These are phyloP conservation scores for Amanita subjunquillea DNA, from an alignment of 768 basidiomycete genomes.

Conservation along the genomic window DNA sequence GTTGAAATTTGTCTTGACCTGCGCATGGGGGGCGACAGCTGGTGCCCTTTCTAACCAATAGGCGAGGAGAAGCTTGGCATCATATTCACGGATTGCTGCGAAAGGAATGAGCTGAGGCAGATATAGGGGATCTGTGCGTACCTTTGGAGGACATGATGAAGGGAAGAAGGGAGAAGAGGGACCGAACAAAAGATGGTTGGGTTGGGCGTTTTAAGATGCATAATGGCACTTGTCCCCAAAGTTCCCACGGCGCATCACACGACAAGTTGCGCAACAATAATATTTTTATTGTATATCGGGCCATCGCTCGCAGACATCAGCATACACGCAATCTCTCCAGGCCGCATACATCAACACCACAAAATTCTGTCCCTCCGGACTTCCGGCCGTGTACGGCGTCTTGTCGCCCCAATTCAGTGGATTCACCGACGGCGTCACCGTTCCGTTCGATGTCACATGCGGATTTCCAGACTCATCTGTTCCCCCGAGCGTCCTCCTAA, in stretches of 20 bases:
- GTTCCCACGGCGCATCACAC: conserved; percentile 16
- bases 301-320: background rate
- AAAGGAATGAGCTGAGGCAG: conserved; percentile 3
- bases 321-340: conserved; percentile 26
- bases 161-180: conserved; percentile 12
- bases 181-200: conserved; percentile 11
- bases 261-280: background rate
- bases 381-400: conserved; percentile 22
- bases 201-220: conserved; percentile 2
- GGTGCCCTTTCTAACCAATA: conserved; percentile 94
- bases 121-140: conserved; percentile 9
- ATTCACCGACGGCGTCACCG: conserved; percentile 25
- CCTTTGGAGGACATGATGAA: conserved; percentile 36
- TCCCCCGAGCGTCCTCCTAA: conserved; percentile 18
- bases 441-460: conserved; percentile 20
- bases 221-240: conserved; percentile 13
- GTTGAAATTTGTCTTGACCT: conserved; percentile 47
- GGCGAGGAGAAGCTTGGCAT: conserved; percentile 94
- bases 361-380: conserved; percentile 28
- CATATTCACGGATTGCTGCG: conserved; percentile 85
- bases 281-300: background rate
- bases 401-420: conserved; percentile 23
- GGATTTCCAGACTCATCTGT: conserved; percentile 10
- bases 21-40: conserved; percentile 52
- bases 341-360: conserved; percentile 27